Evolutionary conservation across 345 rosid species (phyloP), one percentile per base, ranked within the genome.

Genomic region (Brassica carinata): DNA sequence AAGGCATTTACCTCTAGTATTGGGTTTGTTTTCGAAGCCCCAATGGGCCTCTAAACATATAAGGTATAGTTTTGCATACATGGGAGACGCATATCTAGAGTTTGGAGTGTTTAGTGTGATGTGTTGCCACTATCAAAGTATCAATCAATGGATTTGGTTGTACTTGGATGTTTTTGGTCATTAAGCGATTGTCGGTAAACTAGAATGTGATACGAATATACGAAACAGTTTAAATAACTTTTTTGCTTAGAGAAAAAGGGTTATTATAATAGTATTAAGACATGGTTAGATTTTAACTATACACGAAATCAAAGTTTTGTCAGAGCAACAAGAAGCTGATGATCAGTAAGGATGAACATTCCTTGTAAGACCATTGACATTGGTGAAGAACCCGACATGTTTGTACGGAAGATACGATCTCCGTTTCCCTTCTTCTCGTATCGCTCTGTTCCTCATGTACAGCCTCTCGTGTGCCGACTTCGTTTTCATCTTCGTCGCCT

Each of bases 331-430:
- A 53, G 58, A 15, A n/a, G 58, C 7, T 53, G 58, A 51, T 51
- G 18, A 53, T 53, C 77, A 88, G 67, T 74, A 89, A 11, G 91
- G 92, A 79, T 78, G 88, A 77, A 91, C 74, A 76, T 88, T 90
- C 74, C 76, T 78, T 27, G 86, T 82, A 30, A 89, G 57, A 19
- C 91, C 88, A 71, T 81, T 82, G 8, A 85, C 86, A 75, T 84
- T 86, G 5, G 87, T 78, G 65, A 89, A 79, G 40, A 92, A 72
- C 0, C 96, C 89, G 17, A 86, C 87, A 72, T 83, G 87, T 75
- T 84, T 83, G 51, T 87, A 79, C 7, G 96, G 98, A 84, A 87
- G 75, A 48, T 68, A 87, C 17, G 81, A 84, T 65, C 74, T 71
- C 69, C 86, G 87, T 80, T 86, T 84, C 2, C 82, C 89, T 14